Evolutionary conservation across 192 early-diverging fungal genomes (phyloP).

Genomic region (Radiomyces spectabilis): DNA sequence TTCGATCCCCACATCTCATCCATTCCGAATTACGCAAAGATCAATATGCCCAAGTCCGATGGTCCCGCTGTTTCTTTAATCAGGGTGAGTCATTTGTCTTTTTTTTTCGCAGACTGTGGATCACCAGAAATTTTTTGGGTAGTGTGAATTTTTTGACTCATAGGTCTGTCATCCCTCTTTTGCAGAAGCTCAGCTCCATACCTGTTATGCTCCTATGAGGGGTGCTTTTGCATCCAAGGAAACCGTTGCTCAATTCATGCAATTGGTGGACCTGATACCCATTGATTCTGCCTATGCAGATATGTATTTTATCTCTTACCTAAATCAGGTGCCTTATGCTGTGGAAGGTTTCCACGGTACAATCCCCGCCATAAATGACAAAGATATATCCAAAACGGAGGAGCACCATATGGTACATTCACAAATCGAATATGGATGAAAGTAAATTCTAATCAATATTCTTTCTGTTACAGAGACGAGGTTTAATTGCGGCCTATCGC

Average conservation of each 20-base stretch:
- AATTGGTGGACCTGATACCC: slow-evolving; percentile 39
- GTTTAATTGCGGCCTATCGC: no score
- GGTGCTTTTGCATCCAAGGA: slow-evolving; percentile 43
- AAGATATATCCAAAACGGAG: not conserved
- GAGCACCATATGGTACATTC: slow-evolving; percentile 3
- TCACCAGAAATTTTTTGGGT: no score
- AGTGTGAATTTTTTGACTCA: no score
- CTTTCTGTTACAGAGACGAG: no score
- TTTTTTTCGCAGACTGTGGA: no score
- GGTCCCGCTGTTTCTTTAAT: slow-evolving; percentile 50
- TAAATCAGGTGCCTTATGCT: slow-evolving; percentile 48
- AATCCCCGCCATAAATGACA: no score
- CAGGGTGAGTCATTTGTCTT: slow-evolving; percentile 43
- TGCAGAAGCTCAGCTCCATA: slow-evolving; percentile 39
- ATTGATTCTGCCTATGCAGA: slow-evolving; percentile 44
- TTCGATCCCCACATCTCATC: slow-evolving; percentile 41
- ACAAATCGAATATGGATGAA: no score
- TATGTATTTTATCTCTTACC: slow-evolving; percentile 45
- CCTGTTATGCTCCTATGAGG: slow-evolving; percentile 42
- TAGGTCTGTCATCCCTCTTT: not conserved
- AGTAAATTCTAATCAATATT: no score
- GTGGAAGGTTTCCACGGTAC: no score
- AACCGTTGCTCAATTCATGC: slow-evolving; percentile 38
- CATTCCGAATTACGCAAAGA: slow-evolving; percentile 43
- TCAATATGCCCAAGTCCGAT: slow-evolving; percentile 40